phyloP scores from a whole-genome alignment of 2,329 filamentous ascomycete species.

The Mollisia scopiformis region DNA sequence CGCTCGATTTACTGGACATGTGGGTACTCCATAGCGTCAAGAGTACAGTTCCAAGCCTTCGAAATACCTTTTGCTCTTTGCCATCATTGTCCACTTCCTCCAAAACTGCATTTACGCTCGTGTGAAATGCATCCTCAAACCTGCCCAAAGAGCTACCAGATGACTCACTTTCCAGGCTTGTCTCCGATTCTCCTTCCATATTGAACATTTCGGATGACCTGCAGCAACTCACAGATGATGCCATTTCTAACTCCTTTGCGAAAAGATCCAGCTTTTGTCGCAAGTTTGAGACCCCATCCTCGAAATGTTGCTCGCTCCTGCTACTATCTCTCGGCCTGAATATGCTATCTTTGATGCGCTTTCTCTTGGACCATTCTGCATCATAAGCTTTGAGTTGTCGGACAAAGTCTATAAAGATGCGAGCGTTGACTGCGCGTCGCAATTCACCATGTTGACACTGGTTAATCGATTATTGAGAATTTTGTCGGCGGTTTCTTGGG shows the following conservation, averaged over 20 bases:
- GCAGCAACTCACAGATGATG: neutral
- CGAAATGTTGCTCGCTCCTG: neutral
- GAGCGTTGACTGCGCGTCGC: neutral
- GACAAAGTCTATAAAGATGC: neutral
- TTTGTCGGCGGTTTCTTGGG: neutral
- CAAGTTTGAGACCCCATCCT: neutral
- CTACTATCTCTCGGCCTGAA: neutral
- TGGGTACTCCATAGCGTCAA: neutral
- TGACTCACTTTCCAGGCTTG: neutral
- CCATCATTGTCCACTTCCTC: neutral
- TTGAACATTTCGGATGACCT: neutral
- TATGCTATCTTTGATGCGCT: neutral
- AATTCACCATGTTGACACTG: neutral
- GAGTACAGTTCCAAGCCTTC: neutral
- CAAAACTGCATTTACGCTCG: neutral
- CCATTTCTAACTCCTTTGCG: neutral
- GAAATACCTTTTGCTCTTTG: neutral
- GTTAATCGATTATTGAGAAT: neutral
- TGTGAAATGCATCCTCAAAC: neutral
- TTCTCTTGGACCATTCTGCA: neutral
- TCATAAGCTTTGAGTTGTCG: neutral
- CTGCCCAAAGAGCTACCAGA: neutral
- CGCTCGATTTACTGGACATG: neutral
- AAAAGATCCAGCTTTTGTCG: neutral
- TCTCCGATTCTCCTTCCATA: neutral